Conservation (phyloP, 2,329 filamentous ascomycete genomes). For the Sclerotinia spermophila region DNA sequence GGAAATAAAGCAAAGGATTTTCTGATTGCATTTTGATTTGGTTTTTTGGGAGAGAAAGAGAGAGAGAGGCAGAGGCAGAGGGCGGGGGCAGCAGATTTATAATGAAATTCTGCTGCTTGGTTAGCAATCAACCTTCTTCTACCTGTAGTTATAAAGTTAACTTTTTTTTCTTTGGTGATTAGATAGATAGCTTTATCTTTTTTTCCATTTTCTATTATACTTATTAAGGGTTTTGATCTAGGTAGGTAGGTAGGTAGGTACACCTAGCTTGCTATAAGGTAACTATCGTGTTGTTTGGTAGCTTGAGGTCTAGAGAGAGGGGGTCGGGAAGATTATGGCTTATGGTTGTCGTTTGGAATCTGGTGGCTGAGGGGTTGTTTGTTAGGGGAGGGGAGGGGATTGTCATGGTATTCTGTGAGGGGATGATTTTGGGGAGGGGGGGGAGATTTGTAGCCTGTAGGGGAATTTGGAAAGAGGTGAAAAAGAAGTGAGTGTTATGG, state of each 20-base stretch:
- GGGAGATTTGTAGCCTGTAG: background rate
- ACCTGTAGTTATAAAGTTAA: no score
- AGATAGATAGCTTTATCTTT: background rate
- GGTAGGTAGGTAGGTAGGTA: background rate
- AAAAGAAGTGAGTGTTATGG: background rate
- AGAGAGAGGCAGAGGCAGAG: no score
- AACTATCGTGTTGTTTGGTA: background rate
- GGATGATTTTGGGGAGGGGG: no score
- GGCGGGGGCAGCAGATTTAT: no score
- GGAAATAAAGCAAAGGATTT: no score
- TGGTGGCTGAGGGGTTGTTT: background rate
- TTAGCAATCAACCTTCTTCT: no score
- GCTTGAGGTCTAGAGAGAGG: background rate
- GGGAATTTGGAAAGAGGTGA: background rate
- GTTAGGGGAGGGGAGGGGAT: background rate
- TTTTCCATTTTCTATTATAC: no score
- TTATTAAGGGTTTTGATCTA: no score
- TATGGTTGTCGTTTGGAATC: background rate
- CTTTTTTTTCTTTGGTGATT: background rate
- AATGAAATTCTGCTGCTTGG: no score
- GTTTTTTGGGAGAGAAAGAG: no score
- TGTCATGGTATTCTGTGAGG: background rate
- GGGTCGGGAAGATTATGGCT: background rate
- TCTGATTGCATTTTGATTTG: no score
- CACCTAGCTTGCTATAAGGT: no score